Base-by-base conservation (phyloP, 2,329 filamentous ascomycete genomes). In the Calonectria crousiana region DNA sequence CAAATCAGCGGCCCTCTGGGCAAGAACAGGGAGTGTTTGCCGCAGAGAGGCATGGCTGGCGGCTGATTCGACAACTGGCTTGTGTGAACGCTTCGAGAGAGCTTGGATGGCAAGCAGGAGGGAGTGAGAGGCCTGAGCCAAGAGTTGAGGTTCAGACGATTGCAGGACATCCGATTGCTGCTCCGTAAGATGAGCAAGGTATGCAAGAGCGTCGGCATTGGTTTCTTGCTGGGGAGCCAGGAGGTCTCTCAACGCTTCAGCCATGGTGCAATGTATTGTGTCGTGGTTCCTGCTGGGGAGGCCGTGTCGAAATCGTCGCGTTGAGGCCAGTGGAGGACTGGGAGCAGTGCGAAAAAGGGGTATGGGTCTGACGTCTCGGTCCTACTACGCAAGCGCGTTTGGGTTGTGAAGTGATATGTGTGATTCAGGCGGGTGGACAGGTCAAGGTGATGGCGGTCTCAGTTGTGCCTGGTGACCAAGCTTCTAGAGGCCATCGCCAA, bases 21-120 rank as follows among this genome's bases (percentile, higher is more conserved):
- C 91, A 56, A 98, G 87, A 18, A 87, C 84, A 0, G 95, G 94
- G n/a, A 99, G 88, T 1, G 93, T 91, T n/a, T 89, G 88, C 65
- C 89, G 88, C 10, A 98, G 89, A 13, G 92, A 92, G n/a, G 91
- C 90, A 80, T 98, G 92, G 79, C 94, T 93, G 78, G 92, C 90
- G 28, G 95, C 93, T 5, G 96, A 97, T 68, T 93, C 89, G 79
- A 98, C 95, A 77, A 98, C 93, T 23, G 93, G 90, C 82, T 93
- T 95, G 84, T 98, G 93, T 0, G 96, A 98, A 78, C 95, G 94
- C 80, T 98, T 98, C 10, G 96, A 96, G 65, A 98, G 91, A 0
- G 92, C 91, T 83, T 99, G 97, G 1, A 98, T 90, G 0, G 95
- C 95, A 51, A 98, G 91, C 18, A 96, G 90, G 51, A 94, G 90